These are phyloP conservation scores for Aspergillus awamori DNA, from an alignment of 2,329 filamentous ascomycete species.

Conservation along the genomic window DNA sequence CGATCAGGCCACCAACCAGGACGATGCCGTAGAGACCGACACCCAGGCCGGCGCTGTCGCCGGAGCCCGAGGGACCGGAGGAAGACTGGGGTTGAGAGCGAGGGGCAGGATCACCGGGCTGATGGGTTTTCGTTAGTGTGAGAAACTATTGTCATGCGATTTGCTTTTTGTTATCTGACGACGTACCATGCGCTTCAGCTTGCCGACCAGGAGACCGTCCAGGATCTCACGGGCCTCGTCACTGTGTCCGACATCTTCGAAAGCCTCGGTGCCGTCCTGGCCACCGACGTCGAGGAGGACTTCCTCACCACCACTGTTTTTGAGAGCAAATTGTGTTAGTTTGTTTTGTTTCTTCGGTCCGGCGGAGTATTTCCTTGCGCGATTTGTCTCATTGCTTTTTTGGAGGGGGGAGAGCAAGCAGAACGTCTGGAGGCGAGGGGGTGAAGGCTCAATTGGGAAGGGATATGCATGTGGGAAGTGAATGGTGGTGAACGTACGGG, in stretches of 20 bases:
- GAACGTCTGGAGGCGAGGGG: no score
- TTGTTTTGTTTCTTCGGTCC: constrained; percentile 4
- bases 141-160: constrained; percentile 4
- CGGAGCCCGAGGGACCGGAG: constrained; percentile 38
- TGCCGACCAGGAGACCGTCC: constrained; percentile 72
- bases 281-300: constrained; percentile 94
- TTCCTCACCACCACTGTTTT: constrained; percentile 87
- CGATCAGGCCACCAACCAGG: constrained; percentile 73
- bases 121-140: background rate
- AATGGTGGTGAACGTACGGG: constrained; percentile 61
- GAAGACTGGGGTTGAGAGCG: constrained; percentile 59
- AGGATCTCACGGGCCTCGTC: constrained; percentile 97
- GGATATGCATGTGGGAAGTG: no score
- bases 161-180: constrained; percentile 33
- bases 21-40: constrained; percentile 81
- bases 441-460: constrained; percentile 4
- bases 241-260: constrained; percentile 98
- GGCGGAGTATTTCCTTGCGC: background rate
- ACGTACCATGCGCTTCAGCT: constrained; percentile 77
- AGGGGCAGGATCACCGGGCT: constrained; percentile 76
- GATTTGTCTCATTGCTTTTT: background rate
- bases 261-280: constrained; percentile 95
- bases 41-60: constrained; percentile 57
- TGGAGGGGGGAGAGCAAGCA: no score
- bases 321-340: constrained; percentile 4